Percentiles rank a stretch among this genome's conserved stretches.
Evolutionary conservation across 208 protist genomes (phyloP).

Genomic region (Kentomonas sorsogonicus): DNA sequence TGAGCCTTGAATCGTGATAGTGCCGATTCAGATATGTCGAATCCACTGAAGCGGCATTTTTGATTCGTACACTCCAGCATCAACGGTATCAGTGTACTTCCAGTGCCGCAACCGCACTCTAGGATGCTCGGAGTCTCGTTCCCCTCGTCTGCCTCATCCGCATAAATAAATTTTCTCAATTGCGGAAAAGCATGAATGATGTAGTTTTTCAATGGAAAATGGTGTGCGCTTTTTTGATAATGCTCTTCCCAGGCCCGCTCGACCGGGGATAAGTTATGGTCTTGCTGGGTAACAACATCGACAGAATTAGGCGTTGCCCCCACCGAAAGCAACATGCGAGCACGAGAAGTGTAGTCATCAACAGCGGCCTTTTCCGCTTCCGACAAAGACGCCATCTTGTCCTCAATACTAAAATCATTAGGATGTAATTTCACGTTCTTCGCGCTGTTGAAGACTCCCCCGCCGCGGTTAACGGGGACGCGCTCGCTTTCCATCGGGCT

Average conservation of each 20-base stretch:
- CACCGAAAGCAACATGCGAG: neutral
- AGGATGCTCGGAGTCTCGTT: constrained; percentile 21
- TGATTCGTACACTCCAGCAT: constrained; percentile 42
- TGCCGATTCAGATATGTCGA: constrained; percentile 53
- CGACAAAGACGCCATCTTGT: constrained; percentile 35
- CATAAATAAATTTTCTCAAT: constrained; percentile 27
- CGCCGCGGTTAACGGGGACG: no score
- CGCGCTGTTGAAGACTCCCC: constrained; percentile 44
- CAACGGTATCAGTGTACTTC: constrained; percentile 65
- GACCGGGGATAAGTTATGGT: no score
- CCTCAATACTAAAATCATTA: constrained; percentile 61
- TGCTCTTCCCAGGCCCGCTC: constrained; percentile 61
- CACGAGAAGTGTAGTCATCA: constrained; percentile 22
- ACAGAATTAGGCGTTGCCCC: neutral
- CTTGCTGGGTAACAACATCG: neutral
- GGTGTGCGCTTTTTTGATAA: constrained; percentile 42
- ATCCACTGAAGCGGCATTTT: constrained; percentile 47
- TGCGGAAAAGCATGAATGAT: constrained; percentile 68
- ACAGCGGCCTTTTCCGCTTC: constrained; percentile 21
- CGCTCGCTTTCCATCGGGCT: no score
- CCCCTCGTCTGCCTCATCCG: neutral
- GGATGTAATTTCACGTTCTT: constrained; percentile 56
- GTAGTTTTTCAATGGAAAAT: constrained; percentile 82
- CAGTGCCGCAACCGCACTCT: constrained; percentile 72
- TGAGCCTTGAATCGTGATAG: constrained; percentile 38